Conservation (phyloP, 2,329 filamentous ascomycete genomes). For the Talaromyces amestolkiae region DNA sequence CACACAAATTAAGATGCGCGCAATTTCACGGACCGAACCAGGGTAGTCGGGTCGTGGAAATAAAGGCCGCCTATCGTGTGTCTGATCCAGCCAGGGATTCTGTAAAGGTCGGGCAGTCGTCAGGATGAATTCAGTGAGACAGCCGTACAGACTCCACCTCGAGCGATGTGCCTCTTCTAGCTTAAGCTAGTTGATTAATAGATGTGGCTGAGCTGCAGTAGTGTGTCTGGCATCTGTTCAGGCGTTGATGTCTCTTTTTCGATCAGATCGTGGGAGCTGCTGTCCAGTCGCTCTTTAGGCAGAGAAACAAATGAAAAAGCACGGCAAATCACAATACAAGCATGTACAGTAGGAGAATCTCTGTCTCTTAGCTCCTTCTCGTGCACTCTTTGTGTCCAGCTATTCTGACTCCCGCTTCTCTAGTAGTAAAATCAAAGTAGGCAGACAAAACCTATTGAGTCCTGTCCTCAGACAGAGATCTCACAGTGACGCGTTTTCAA, state of each 20-base stretch:
- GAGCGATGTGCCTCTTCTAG: constrained; percentile 4
- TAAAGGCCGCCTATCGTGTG: constrained; percentile 11
- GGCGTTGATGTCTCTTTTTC: constrained; percentile 2
- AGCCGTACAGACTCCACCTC: constrained; percentile 6
- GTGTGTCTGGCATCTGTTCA: neutral
- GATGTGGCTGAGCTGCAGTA: neutral
- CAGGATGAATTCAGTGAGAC: constrained; percentile 3
- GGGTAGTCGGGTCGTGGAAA: constrained; percentile 18
- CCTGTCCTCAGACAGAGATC: neutral
- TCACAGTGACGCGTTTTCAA: constrained; percentile 5
- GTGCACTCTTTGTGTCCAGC: constrained; percentile 1
- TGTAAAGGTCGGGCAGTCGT: constrained; percentile 9
- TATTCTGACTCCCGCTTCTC: neutral
- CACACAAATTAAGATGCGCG: constrained; percentile 11
- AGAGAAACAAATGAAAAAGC: neutral
- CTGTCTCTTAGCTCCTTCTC: constrained; percentile 9
- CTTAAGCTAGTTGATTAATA: constrained; percentile 12
- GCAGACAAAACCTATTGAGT: neutral
- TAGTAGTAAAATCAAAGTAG: constrained; percentile 2
- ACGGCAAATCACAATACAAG: constrained; percentile 16
- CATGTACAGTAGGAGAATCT: constrained; percentile 17
- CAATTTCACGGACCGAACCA: neutral
- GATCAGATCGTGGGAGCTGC: constrained; percentile 1
- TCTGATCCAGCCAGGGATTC: neutral
- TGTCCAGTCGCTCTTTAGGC: constrained; percentile 1